Conservation (phyloP, 345 rosid genomes). For the Acer yangbiense region DNA sequence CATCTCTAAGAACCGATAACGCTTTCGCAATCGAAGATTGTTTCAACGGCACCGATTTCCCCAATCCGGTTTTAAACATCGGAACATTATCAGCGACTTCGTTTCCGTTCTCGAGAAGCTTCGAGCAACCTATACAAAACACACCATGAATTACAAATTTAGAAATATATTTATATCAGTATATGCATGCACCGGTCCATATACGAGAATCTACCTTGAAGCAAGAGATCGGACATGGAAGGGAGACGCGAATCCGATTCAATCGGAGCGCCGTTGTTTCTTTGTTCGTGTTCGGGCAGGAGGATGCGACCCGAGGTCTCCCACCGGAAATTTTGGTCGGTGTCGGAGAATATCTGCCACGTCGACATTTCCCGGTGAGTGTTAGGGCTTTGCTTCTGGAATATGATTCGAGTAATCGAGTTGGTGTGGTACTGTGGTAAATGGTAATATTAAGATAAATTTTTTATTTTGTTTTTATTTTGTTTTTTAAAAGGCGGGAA, state of each 20-base stretch:
- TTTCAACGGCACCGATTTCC: slow-evolving; percentile 57
- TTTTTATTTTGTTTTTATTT: not conserved
- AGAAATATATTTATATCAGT: not conserved
- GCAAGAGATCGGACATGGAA: slow-evolving; percentile 71
- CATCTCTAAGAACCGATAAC: slow-evolving; percentile 46
- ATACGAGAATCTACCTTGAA: slow-evolving; percentile 45
- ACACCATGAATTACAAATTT: not conserved
- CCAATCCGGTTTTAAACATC: slow-evolving; percentile 64
- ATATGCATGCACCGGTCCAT: not conserved
- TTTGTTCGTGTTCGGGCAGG: slow-evolving; percentile 20
- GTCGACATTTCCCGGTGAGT: slow-evolving; percentile 57
- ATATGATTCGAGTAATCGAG: not conserved
- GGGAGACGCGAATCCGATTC: slow-evolving; percentile 41
- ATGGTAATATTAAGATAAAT: too few relatives aligned
- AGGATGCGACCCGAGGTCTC: slow-evolving; percentile 43
- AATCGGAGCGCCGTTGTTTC: slow-evolving; percentile 24
- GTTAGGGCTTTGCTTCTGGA: not conserved
- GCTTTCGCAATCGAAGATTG: slow-evolving; percentile 73
- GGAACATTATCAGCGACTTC: slow-evolving; percentile 39
- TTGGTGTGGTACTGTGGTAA: too few relatives aligned
- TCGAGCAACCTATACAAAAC: slow-evolving; percentile 40
- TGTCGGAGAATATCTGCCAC: slow-evolving; percentile 63
- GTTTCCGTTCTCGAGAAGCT: slow-evolving; percentile 38
- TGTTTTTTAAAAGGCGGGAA: slow-evolving; percentile 27
- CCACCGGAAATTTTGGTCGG: slow-evolving; percentile 61